Percentiles rank a stretch among this genome's conserved stretches.
Evolutionary conservation across 306 rosid genomes (phyloP).

Genomic region (Ceratonia siliqua): DNA sequence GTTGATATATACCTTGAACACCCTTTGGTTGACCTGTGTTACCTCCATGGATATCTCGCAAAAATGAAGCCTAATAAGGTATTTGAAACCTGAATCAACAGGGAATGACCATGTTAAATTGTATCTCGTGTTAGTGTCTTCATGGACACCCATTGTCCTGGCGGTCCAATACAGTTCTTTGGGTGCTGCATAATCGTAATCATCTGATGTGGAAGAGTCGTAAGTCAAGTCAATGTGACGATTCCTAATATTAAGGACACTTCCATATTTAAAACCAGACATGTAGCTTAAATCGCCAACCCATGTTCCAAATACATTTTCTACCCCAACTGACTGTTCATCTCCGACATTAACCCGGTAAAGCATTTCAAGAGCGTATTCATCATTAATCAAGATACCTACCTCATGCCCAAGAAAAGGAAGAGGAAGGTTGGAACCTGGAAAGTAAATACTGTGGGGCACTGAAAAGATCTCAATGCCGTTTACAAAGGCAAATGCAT

Average conservation of each 20-base stretch:
- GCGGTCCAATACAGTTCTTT: conserved; percentile 25
- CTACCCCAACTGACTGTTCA: fast-evolving
- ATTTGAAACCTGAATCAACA: conserved; percentile 46
- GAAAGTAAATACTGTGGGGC: conserved; percentile 51
- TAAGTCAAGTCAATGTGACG: not conserved
- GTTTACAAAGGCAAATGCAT: conserved; percentile 57
- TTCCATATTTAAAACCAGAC: conserved; percentile 23
- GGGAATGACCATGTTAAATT: conserved; percentile 48
- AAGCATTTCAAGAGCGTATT: conserved; percentile 40
- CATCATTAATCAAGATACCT: conserved; percentile 12
- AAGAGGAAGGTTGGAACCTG: conserved; percentile 23
- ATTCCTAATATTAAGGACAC: not conserved
- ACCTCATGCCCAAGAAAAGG: conserved; percentile 34
- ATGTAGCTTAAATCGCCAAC: conserved; percentile 28
- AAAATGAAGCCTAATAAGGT: conserved; percentile 49
- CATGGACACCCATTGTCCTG: conserved; percentile 36
- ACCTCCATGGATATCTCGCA: conserved; percentile 38
- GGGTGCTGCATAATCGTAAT: conserved; percentile 38
- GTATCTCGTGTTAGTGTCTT: conserved; percentile 34
- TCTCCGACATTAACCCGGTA: conserved; percentile 22
- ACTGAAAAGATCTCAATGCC: conserved; percentile 73
- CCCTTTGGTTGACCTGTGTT: conserved; percentile 34
- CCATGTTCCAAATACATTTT: conserved; percentile 42
- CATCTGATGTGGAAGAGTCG: conserved; percentile 6
- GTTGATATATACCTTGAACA: conserved; percentile 45